Base-by-base conservation (phyloP, 2,329 filamentous ascomycete genomes). In the Penicillium sp. region DNA sequence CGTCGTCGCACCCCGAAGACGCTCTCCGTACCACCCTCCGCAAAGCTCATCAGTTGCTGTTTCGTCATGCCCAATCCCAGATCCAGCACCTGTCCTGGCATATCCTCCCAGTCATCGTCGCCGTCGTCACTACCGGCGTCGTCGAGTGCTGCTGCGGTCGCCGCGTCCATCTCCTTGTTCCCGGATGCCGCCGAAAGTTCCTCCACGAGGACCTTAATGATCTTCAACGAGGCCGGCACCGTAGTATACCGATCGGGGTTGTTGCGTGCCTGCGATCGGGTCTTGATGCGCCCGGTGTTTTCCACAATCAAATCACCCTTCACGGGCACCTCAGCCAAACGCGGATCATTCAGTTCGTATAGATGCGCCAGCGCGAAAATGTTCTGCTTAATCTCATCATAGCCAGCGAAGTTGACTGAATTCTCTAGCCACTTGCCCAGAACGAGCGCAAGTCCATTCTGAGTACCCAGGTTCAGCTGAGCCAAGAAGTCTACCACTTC, bases 351-450 rank as follows among this genome's bases (percentile, higher is more conserved):
- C 16, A 99, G 82, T 51, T 88, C 87, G 73, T 94, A 97, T 2
- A 99, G 80, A 69, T 95, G 96, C 0, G 92, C 92, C 2, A 99
- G 83, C 5, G 94, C 94, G 64, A 96, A 93, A 55, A 97, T 91
- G 68, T 97, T 99, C 74, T 97, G 91, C 64, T 92, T 86, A 65
- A 97, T 97, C 73, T 97, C 93, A 66, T 97, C 92, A 66, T 97
- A 99, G 11, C 94, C 94, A n/a, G 92, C 92, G 75, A 99, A 99
- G 73, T 89, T 96, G 73, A 96, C 85, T 3, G 92, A 96, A 74
- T 97, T 96, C 77, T 97, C 94, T 1, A 99, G 81, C 94, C 94
- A 99, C 76, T 97, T 97, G 75, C 87, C 83, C 62, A 97, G 78
- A 3, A 99, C 94, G 21, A 97, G 87, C 60, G 92, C 86, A 7